phyloP scores from a whole-genome alignment of 225 moss, liverwort and hornwort species.

The Anthoceros angustus region DNA sequence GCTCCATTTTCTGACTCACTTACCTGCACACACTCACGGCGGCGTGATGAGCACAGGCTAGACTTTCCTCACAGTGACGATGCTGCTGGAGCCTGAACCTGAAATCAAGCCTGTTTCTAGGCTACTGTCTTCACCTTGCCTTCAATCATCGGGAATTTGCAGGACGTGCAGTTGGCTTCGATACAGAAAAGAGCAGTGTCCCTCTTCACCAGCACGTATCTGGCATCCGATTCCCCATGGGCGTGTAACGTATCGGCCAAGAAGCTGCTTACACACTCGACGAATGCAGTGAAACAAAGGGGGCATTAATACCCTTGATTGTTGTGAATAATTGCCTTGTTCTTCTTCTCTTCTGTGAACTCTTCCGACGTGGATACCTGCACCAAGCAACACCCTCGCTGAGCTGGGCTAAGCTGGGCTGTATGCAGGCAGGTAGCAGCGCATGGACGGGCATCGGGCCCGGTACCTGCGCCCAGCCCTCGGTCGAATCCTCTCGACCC shows the following conservation, averaged over 20 bases:
- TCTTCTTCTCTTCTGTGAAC: constrained; percentile 62
- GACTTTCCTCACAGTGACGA: too few relatives aligned
- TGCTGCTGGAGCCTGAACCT: too few relatives aligned
- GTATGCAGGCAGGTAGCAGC: neutral
- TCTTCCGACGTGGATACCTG: constrained; percentile 71
- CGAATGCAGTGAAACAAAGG: neutral
- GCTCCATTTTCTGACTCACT: constrained; percentile 24
- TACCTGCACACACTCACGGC: constrained; percentile 18
- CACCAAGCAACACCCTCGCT: neutral
- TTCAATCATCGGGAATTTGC: constrained; percentile 78
- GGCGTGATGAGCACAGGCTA: too few relatives aligned
- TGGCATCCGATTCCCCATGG: constrained; percentile 11
- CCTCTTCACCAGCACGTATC: constrained; percentile 57
- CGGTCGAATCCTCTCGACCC: constrained; percentile 43
- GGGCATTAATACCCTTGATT: constrained; percentile 48
- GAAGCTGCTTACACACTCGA: neutral
- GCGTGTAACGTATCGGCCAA: too few relatives aligned
- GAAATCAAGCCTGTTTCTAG: too few relatives aligned
- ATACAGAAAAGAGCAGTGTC: constrained; percentile 40
- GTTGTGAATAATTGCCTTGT: constrained; percentile 77
- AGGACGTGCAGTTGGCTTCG: constrained; percentile 71
- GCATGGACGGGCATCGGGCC: neutral
- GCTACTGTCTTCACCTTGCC: constrained; percentile 38
- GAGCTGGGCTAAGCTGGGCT: neutral
- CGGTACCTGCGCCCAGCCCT: constrained; percentile 70